Evolutionary conservation across 371 early-diverging fungal genomes (phyloP).

Genomic region (Syncephalastrum racemosum): DNA sequence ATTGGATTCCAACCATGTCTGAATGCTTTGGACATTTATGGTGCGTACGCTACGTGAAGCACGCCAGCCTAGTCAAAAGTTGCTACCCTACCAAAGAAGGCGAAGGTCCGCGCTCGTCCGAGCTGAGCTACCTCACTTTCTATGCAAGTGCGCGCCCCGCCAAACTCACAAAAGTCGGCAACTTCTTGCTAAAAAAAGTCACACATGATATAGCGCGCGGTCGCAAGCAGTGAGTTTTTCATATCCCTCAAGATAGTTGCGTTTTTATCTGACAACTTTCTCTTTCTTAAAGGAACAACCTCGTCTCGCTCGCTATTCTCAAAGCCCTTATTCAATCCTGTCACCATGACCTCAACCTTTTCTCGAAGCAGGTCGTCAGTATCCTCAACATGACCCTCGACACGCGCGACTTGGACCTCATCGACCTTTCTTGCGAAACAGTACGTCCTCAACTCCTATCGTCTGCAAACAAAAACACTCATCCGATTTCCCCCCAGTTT

Average conservation of each 20-base stretch:
- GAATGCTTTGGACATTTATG: too few relatives aligned
- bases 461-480: background rate
- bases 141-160: constrained; percentile 88
- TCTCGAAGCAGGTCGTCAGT: constrained; percentile 68
- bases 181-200: constrained; percentile 73
- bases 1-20: too few relatives aligned
- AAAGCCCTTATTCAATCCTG: constrained; percentile 73
- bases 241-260: background rate
- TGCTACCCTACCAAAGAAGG: constrained; percentile 84
- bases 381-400: constrained; percentile 54
- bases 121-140: constrained; percentile 86
- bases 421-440: constrained; percentile 53
- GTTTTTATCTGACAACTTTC: background rate
- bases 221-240: constrained; percentile 46
- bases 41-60: constrained; percentile 65
- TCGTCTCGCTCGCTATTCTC: constrained; percentile 64
- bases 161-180: constrained; percentile 90
- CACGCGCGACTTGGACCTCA: constrained; percentile 53
- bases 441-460: constrained; percentile 26
- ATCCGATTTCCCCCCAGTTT: constrained; percentile 40
- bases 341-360: constrained; percentile 74
- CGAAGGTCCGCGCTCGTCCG: constrained; percentile 75
- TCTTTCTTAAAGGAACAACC: constrained; percentile 27
- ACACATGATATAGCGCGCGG: constrained; percentile 64
- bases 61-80: constrained; percentile 83